phyloP scores from a whole-genome alignment of 2,329 filamentous ascomycete species.

The Fusarium sacchari region DNA sequence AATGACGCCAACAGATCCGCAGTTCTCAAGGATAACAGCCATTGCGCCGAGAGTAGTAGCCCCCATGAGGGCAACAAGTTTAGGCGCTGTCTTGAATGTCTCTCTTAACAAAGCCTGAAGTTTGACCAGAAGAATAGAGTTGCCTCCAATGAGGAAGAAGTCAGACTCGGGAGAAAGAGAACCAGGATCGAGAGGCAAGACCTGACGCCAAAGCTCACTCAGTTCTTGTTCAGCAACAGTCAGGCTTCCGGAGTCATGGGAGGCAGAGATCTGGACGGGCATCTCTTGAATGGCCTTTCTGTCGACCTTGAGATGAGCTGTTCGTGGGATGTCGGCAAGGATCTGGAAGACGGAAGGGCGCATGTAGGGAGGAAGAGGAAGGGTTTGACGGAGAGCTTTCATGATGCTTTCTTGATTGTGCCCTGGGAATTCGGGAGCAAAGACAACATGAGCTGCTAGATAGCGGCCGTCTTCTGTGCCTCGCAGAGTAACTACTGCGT shows the following conservation, averaged over 20 bases:
- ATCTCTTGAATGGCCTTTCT: not conserved
- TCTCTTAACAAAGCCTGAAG: not conserved
- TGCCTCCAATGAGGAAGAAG: constrained; percentile 7
- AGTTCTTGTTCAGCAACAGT: not conserved
- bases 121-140: not conserved
- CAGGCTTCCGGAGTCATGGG: not conserved
- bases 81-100: not conserved
- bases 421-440: not conserved
- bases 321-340: not conserved
- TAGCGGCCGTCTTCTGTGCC: not conserved
- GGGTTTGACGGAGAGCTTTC: rapidly evolving
- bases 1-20: not conserved
- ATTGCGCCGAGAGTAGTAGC: not conserved
- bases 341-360: not conserved
- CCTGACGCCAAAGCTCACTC: not conserved
- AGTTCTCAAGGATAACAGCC: not conserved
- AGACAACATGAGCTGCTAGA: not conserved
- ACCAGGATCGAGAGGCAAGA: not conserved
- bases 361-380: not conserved
- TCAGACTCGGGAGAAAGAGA: not conserved
- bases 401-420: not conserved
- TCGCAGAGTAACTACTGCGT: not conserved
- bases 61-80: not conserved
- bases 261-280: not conserved
- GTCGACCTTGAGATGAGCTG: not conserved